Percentiles rank a stretch among this genome's conserved stretches.
Evolutionary conservation across 2,329 filamentous ascomycete genomes (phyloP).

Genomic region (Annulohypoxylon truncatum): DNA sequence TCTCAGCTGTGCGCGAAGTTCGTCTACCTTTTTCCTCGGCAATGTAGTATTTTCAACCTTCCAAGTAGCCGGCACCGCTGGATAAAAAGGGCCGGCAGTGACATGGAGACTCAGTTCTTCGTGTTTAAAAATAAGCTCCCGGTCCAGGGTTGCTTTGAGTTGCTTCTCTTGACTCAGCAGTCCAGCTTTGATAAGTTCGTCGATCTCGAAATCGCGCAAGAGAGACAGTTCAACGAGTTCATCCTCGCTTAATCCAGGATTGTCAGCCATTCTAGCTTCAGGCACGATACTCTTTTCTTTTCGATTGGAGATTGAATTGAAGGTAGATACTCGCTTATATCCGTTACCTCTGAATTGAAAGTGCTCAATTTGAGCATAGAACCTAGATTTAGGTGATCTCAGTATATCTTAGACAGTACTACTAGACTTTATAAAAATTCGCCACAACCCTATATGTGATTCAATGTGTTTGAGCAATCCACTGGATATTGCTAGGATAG

Average conservation of each 20-base stretch:
- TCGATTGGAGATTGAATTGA: background rate
- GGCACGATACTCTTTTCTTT: background rate
- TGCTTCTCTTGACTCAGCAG: conserved; percentile 38
- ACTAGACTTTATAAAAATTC: background rate
- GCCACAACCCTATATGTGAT: background rate
- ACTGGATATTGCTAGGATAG: background rate
- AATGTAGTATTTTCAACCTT: conserved; percentile 38
- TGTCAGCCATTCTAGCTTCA: conserved; percentile 19
- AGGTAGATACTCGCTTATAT: background rate
- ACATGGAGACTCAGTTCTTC: conserved; percentile 44
- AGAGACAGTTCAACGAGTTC: conserved; percentile 46
- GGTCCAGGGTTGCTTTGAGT: conserved; percentile 39
- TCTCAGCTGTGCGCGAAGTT: conserved; percentile 37
- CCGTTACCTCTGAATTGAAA: background rate
- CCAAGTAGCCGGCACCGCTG: conserved; percentile 38
- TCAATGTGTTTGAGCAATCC: background rate
- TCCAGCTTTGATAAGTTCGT: conserved; percentile 43
- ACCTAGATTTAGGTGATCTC: background rate
- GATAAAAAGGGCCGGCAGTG: conserved; percentile 42
- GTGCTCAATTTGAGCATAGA: background rate
- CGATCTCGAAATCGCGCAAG: conserved; percentile 47
- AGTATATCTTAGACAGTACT: background rate
- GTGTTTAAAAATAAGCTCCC: conserved; percentile 37
- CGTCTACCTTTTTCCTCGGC: conserved; percentile 37
- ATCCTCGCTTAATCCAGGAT: conserved; percentile 39